Base-by-base conservation (phyloP, 352 stramenopile genomes). In the Pythium rhizo-oryzae region DNA sequence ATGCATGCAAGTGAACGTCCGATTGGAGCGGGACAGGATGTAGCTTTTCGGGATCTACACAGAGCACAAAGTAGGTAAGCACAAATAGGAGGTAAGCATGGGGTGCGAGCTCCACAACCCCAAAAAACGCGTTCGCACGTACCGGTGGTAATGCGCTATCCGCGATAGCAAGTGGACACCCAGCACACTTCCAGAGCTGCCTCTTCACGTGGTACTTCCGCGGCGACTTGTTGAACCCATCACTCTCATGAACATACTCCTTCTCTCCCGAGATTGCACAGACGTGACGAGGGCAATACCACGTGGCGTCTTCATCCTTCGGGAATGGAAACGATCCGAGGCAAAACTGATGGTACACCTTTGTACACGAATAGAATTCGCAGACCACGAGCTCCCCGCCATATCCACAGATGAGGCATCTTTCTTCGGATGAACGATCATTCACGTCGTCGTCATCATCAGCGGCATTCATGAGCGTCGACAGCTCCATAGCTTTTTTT, bases 261-360 rank as follows among this genome's bases (percentile, higher is more conserved):
- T 79, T 82, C 24, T 74, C 68, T 21, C 87, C 85, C 11, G 75
- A 91, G 21, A 94, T 53, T 6, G 77, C 84, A 63, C 88, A 96
- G 19, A 77, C 85, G 59, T 96, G 88, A 1, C 88, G 83, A 57
- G 88, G 88, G 46, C 88, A 96, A 60, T 82, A 84, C 88, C 88
- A 96, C 37, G 78, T 82, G 18, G 85, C 80, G 19, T 93, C 78
- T 68, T 94, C 86, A 59, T 94, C 80, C 37, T 90, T 89, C 25
- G 87, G 85, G 47, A 93, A 94, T 9, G 87, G 81, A 62, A 87
- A 94, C 25, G 80, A 78, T 0, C 87, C 86, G 24, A 96, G 68
- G 71, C 88, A 96, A 70, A 93, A 93, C 67, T 93, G 86, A 60
- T 96, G 88, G 57, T 94, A 96, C 21, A 96, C 88, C 70, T 96